Evolutionary conservation across 345 rosid species (phyloP), one percentile per base, ranked within the genome.

Genomic region (Bretschneidera sinensis): DNA sequence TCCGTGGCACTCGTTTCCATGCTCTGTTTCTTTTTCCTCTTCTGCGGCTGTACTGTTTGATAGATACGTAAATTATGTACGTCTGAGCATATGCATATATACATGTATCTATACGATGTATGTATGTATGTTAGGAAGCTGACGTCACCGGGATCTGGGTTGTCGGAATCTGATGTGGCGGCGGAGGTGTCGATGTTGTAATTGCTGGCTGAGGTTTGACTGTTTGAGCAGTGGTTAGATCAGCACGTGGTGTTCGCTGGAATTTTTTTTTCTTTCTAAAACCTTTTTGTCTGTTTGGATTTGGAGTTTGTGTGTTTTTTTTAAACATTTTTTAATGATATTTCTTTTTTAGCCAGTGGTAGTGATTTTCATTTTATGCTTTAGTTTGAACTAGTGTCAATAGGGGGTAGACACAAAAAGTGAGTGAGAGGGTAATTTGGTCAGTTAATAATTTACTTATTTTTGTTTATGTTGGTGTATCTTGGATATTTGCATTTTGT

Each of bases 1-100:
- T 91, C 98, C 0, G 87, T 88, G 54, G 98, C 95, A 8, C 82
- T 91, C 28, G 85, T 91, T 50, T 91, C 98, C 21, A 86, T 88
- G 89, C 78, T 91, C 51, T 73, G 91, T 65, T 88, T 91, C 83
- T 91, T 83, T 85, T 86, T 88, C 64, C 86, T 91, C 69, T 83
- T 86, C 69, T 91, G 84, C 61, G 98, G 98, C 61, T 88, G 97
- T 66, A 88, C 96, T 1, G 56, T 91, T 57, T 90, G 60, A 71
- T 51, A 39, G 9, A 39, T 11, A 13, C 16, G 16, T 39, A 7
- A 14, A 1, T 39, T 11, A 14, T 39, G 10, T 39, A n/a, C n/a
- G n/a, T n/a, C n/a, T n/a, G n/a, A 5, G 33, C 33, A 28, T 13
- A 39, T 39, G 10, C 45, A 39, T 39, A 7, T 39, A 13, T 9